phyloP scores from a whole-genome alignment of 1,284 basidiomycete genomes.

The Leucoagaricus sp. region DNA sequence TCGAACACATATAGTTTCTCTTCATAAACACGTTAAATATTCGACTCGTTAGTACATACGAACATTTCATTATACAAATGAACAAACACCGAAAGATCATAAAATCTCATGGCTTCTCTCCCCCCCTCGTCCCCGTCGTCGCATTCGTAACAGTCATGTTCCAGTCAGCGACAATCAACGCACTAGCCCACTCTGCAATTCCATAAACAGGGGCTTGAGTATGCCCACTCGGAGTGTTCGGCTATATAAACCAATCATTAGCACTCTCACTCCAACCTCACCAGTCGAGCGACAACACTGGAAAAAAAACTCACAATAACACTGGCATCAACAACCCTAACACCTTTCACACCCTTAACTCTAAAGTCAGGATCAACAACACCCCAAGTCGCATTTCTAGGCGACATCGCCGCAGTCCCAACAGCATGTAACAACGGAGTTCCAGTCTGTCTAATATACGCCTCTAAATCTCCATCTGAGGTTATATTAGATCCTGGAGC shows the following conservation, averaged over 20 bases:
- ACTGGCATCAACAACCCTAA: conserved; percentile 43
- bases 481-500: conserved; percentile 19
- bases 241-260: background rate
- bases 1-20: no score
- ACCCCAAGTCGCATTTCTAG: conserved; percentile 23
- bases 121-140: no score
- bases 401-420: conserved; percentile 32
- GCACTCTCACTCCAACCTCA: no score
- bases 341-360: conserved; percentile 34
- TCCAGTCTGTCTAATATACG: conserved; percentile 2
- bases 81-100: no score
- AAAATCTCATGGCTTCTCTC: no score
- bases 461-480: conserved; percentile 21
- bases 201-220: conserved; percentile 2
- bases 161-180: background rate
- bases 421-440: conserved; percentile 22
- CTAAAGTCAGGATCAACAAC: conserved; percentile 43
- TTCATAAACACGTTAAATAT: no score
- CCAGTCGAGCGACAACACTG: background rate
- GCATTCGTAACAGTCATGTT: no score
- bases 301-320: conserved; percentile 28
- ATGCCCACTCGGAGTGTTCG: conserved; percentile 1
- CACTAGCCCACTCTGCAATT: conserved; percentile 8
- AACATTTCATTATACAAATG: no score
- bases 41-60: no score